Conservation (phyloP, 1,284 basidiomycete species). For the Agroathelia rolfsii region DNA sequence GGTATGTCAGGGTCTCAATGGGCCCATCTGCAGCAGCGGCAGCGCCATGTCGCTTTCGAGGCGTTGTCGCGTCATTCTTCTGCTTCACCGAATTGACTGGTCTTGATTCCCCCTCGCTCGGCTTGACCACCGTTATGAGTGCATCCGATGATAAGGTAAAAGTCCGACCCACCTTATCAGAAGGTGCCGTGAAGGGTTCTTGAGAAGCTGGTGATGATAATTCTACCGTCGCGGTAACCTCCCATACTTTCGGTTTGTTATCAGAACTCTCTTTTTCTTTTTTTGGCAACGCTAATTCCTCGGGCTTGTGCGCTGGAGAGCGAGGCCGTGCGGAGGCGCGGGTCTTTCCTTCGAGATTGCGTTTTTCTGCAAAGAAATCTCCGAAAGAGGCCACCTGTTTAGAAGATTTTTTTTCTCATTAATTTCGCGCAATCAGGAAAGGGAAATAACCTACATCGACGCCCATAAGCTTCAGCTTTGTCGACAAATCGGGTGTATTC, state of each 20-base stretch:
- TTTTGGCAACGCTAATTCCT: constrained; percentile 3
- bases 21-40: constrained; percentile 28
- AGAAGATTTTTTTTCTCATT: background rate
- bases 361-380: constrained; percentile 64
- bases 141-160: no score
- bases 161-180: no score
- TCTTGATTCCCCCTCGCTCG: no score
- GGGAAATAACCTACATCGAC: constrained; percentile 41
- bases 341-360: constrained; percentile 14
- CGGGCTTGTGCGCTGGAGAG: constrained; percentile 10
- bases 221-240: no score
- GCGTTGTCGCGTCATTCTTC: constrained; percentile 17
- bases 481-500: constrained; percentile 52
- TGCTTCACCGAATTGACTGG: no score
- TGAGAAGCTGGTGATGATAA: no score
- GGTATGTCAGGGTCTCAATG: constrained; percentile 58
- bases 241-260: no score
- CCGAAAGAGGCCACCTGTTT: constrained; percentile 58
- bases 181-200: no score
- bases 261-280: constrained; percentile 2
- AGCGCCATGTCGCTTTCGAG: constrained; percentile 18
- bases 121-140: no score
- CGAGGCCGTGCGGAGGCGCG: constrained; percentile 8
- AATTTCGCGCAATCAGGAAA: background rate
- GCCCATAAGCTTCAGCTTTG: constrained; percentile 64